Evolutionary conservation across 768 basidiomycete species (phyloP).

Genomic region (Psilocybe subaeruginosa): DNA sequence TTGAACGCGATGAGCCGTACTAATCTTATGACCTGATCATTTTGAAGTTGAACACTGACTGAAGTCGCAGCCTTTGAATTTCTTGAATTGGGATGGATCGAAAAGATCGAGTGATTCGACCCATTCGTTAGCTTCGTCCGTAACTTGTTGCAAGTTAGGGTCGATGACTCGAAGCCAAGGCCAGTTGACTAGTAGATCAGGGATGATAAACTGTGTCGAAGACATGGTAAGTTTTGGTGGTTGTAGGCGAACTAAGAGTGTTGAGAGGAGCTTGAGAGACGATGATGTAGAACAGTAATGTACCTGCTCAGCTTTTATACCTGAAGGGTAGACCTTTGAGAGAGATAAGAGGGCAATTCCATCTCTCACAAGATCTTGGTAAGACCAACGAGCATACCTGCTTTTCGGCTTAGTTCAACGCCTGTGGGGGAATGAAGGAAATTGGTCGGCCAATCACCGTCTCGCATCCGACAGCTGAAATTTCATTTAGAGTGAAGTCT

Average conservation of each 20-base stretch:
- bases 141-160: slow-evolving; percentile 5
- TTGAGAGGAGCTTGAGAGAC: background rate
- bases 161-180: slow-evolving; percentile 14
- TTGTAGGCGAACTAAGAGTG: background rate
- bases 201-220: slow-evolving; percentile 13
- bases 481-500: too few species aligned
- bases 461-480: too few species aligned
- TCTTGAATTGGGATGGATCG: slow-evolving; percentile 15
- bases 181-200: slow-evolving; percentile 19
- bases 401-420: too few species aligned
- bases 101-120: slow-evolving; percentile 19
- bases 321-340: too few species aligned
- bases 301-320: too few species aligned
- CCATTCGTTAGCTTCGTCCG: slow-evolving; percentile 18
- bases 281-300: background rate
- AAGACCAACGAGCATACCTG: too few species aligned
- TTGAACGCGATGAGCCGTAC: background rate
- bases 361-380: too few species aligned
- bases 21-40: background rate
- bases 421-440: too few species aligned
- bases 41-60: slow-evolving; percentile 6
- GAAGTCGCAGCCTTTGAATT: slow-evolving; percentile 22
- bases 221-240: background rate
- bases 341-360: too few species aligned
- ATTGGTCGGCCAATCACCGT: too few species aligned